Base-by-base conservation (phyloP, 345 rosid genomes). In the Theobroma cacao region DNA sequence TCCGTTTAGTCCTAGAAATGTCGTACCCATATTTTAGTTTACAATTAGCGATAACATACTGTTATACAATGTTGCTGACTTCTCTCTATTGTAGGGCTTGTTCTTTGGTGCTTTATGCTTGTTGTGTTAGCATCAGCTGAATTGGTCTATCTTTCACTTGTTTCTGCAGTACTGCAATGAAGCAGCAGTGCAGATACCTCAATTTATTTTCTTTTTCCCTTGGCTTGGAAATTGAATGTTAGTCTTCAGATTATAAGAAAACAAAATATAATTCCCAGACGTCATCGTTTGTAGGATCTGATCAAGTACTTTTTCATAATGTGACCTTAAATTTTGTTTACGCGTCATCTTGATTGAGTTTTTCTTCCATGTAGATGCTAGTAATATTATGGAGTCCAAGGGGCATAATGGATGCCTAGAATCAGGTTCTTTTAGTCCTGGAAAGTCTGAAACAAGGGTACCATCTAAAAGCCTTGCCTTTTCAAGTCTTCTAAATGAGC, bases 301-400 rank as follows among this genome's bases (percentile, higher is more conserved):
- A 40, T 36, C 11, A n/a, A 65, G 22, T n/a, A n/a, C 1, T 64
- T 20, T 65, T 38, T 38, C 48, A 65, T 65, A 20, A 17, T 4
- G 70, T 65, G 70, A 65, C 31, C 11, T 2, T 11, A 66, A 12
- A 58, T 64, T 45, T 65, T 73, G 52, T 26, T 76, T 75, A 17
- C 58, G 76, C 33, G 72, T 43, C 75, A 48, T 81, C 77, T 81
- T 77, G 81, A 77, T 60, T 78, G 60, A 47, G 82, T 83, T 83
- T 58, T 75, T 90, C 74, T 82, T 76, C 69, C 28, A 59, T 86
- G 90, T 86, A 89, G 97, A 89, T 84, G 55, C 68, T 72, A 79
- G 84, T 82, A 82, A 78, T 72, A 72, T 50, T 68, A 40, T 66
- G 82, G 86, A 82, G 81, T 69, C 76, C 41, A 67, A 74, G 60